A percentile compares a stretch with the other conserved stretches of the same genome.
These are phyloP conservation scores for Xylaria sp. DNA, from an alignment of 495 filamentous ascomycete genomes.

Conservation along the genomic window DNA sequence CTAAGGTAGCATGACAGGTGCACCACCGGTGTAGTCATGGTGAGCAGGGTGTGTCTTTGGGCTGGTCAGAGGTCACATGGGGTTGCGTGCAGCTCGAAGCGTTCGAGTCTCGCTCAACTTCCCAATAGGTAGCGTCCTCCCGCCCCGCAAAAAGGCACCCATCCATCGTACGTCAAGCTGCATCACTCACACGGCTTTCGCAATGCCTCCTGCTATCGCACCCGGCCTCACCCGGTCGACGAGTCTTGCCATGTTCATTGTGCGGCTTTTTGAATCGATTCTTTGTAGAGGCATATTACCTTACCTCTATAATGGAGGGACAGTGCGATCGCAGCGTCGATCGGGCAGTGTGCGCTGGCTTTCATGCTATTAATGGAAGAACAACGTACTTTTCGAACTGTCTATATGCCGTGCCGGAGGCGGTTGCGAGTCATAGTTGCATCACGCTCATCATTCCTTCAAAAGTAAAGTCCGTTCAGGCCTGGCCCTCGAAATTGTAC, in stretches of 20 bases:
- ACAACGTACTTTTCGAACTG: not conserved
- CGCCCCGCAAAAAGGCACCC: conserved; percentile 12
- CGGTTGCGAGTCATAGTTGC: conserved; percentile 11
- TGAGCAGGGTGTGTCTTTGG: conserved; percentile 29
- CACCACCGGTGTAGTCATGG: conserved; percentile 42
- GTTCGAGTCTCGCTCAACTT: not conserved
- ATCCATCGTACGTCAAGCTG: conserved; percentile 26
- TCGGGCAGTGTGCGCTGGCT: not conserved
- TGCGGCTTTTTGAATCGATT: not conserved
- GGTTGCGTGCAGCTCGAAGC: conserved; percentile 36
- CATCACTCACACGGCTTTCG: conserved; percentile 16
- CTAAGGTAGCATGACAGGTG: conserved; percentile 22
- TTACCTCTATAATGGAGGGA: too few relatives aligned
- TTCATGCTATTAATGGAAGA: conserved; percentile 15
- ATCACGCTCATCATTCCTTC: conserved; percentile 9
- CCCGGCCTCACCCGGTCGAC: not conserved
- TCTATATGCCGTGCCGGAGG: not conserved
- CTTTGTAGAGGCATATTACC: not conserved
- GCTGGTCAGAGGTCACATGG: conserved; percentile 44
- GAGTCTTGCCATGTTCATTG: not conserved
- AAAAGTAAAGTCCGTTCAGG: not conserved
- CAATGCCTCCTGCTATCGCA: not conserved
- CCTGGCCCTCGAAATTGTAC: not conserved
- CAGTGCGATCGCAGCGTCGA: not conserved
- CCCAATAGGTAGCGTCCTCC: conserved; percentile 15